Base-by-base conservation (phyloP, 768 basidiomycete species). In the Pholiota microspora region DNA sequence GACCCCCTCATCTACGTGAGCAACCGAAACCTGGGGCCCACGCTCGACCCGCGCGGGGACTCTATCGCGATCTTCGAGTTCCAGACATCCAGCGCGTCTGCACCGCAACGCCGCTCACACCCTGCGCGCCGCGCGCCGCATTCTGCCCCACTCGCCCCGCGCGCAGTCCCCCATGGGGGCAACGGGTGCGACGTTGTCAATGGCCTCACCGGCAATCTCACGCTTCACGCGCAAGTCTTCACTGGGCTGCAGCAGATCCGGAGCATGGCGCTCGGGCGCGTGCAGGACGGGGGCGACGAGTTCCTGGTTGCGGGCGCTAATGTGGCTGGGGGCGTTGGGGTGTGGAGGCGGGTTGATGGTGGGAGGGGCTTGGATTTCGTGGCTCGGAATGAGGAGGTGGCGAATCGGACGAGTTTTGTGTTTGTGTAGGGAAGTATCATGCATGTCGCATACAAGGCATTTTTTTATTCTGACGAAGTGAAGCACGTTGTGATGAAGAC, bases 231-330 rank as follows among this genome's bases (percentile, higher is more conserved):
- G 3, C 82, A 86, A 53, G 78, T 86, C 16, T 85, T 76, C 69
- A 87, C 84, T 0, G 82, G 84, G 7, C 68, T 88, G 34, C 69
- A 78, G 56, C 79, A 85, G 64, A 77, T 86, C 24, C 72, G 84
- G 25, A 84, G 85, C 25, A 86, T 87, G 83, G 72, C 77, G 64
- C 67, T 86, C 24, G 78, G 80, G 1, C 71, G 73, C 1, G 63
- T 70, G 45, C 60, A 68, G 44, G 72, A 70, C 27, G 73, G 76
- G 4, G 78, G 73, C 31, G 80, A 80, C 40, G 77, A 61, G 53
- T 68, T 61, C 35, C 44, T 65, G 12, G 71, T 82, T 31, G 82
- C 82, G 15, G 73, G 76, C 13, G 85, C 63, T 15, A 66, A 84
- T 12, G 63, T 70, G 45, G 75, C 76, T 5, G 83, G 83, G 13